Conservation (phyloP, 2,329 filamentous ascomycete genomes). For the Bipolaris oryzae region DNA sequence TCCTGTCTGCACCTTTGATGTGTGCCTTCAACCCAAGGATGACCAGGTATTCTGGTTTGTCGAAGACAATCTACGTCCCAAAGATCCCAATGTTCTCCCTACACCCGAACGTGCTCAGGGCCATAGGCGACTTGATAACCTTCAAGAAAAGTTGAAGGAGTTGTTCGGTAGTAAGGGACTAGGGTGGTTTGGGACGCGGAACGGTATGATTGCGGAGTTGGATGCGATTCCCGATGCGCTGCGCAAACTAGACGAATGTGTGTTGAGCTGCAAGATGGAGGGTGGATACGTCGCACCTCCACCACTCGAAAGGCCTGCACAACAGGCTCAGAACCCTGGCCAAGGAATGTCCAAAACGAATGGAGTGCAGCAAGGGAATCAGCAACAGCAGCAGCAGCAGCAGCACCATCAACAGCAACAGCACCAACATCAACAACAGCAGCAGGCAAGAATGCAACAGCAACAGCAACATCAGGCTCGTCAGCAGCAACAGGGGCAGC, state of each 20-base stretch:
- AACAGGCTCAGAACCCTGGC: conserved; percentile 6
- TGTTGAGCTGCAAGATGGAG: conserved; percentile 43
- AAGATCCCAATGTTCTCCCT: conserved; percentile 30
- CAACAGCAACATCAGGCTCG: conserved; percentile 13
- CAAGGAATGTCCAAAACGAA: conserved; percentile 10
- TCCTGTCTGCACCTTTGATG: conserved; percentile 49
- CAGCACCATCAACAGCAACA: conserved; percentile 13
- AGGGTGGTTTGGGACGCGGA: conserved; percentile 48
- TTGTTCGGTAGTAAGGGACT: conserved; percentile 40
- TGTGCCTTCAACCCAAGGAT: conserved; percentile 41
- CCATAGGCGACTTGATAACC: conserved; percentile 36
- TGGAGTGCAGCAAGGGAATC: conserved; percentile 11
- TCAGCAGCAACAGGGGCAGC: conserved; percentile 2
- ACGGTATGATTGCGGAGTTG: conserved; percentile 46
- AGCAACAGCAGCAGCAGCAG: conserved; percentile 8
- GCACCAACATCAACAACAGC: conserved; percentile 16
- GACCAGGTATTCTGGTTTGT: conserved; percentile 48
- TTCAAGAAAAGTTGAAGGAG: conserved; percentile 42
- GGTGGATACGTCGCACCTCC: conserved; percentile 33
- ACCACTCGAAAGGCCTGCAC: conserved; percentile 14
- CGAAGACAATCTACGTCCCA: conserved; percentile 38
- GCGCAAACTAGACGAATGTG: conserved; percentile 45
- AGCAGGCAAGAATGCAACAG: conserved; percentile 18
- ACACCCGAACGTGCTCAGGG: conserved; percentile 30
- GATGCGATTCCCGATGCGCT: conserved; percentile 47